Percentiles rank a stretch among this genome's conserved stretches.
These are phyloP conservation scores for Kodamaea kakaduensis DNA, from an alignment of 805 yeast species.

Conservation along the genomic window DNA sequence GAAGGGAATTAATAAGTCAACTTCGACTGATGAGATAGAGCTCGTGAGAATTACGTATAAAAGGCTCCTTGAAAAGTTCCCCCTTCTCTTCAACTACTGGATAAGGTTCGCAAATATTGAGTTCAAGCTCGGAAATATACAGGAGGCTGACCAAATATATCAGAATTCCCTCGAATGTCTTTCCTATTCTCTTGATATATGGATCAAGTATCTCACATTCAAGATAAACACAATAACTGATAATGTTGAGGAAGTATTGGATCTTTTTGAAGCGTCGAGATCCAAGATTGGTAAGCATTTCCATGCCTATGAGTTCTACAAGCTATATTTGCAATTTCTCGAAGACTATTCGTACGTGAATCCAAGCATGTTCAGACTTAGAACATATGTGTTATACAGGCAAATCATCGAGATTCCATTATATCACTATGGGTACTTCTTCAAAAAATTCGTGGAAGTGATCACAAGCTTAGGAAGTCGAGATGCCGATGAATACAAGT, in stretches of 20 bases:
- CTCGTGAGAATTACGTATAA: constrained; percentile 38
- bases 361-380: constrained; percentile 23
- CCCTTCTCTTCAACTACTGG: constrained; percentile 55
- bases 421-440: constrained; percentile 49
- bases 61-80: constrained; percentile 44
- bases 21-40: constrained; percentile 25
- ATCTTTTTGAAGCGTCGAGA: constrained; percentile 46
- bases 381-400: constrained; percentile 43
- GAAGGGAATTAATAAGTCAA: constrained; percentile 31
- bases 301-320: constrained; percentile 49
- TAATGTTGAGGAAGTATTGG: constrained; percentile 26
- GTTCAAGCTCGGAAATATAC: constrained; percentile 41
- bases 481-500: constrained; percentile 1
- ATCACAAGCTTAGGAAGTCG: constrained; percentile 21
- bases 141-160: constrained; percentile 22
- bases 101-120: constrained; percentile 49
- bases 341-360: constrained; percentile 21
- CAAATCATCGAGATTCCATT: constrained; percentile 52
- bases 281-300: constrained; percentile 49
- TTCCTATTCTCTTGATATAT: constrained; percentile 45
- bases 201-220: constrained; percentile 49
- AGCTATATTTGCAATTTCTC: constrained; percentile 44
- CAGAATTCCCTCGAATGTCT: constrained; percentile 26
- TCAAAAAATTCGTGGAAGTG: constrained; percentile 32
- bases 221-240: constrained; percentile 28